Conservation (phyloP, 176 grass and related monocot genomes). For the Cenchrus purpureus region DNA sequence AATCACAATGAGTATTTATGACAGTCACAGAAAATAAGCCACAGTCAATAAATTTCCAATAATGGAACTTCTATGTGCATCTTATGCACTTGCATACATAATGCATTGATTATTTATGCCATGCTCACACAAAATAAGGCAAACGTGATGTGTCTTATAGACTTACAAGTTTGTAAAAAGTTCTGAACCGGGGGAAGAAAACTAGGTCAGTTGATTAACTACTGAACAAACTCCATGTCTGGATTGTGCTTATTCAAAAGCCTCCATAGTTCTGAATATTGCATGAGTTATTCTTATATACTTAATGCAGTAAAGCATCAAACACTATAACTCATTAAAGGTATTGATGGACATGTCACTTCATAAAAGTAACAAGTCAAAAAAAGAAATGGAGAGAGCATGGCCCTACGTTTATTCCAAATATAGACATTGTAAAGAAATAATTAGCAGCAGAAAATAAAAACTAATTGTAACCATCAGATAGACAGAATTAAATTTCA, state of each 20-base stretch:
- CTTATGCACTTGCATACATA: neutral
- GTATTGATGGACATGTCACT: neutral
- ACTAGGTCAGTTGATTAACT: constrained; percentile 4
- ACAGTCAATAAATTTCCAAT: constrained; percentile 19
- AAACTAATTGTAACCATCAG: neutral
- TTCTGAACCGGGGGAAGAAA: neutral
- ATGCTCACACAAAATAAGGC: constrained; percentile 9
- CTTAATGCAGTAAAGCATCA: constrained; percentile 11
- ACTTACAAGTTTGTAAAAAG: constrained; percentile 1
- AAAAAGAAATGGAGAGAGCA: neutral
- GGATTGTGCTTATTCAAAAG: neutral
- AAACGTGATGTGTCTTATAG: neutral
- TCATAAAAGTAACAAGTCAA: constrained; percentile 9
- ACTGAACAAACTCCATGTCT: neutral
- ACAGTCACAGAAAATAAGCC: neutral
- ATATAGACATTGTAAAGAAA: constrained; percentile 7
- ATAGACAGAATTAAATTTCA: constrained; percentile 14
- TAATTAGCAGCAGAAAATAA: constrained; percentile 23
- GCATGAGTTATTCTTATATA: constrained; percentile 14
- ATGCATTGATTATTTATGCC: constrained; percentile 9
- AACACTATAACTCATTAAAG: neutral
- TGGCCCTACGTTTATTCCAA: neutral
- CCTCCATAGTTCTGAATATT: neutral
- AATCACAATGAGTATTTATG: constrained; percentile 25
- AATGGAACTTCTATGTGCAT: constrained; percentile 3